A percentile compares a stretch with the other conserved stretches of the same genome.
Evolutionary conservation across 768 basidiomycete species (phyloP).

Genomic region (Antrodiella citrinella): DNA sequence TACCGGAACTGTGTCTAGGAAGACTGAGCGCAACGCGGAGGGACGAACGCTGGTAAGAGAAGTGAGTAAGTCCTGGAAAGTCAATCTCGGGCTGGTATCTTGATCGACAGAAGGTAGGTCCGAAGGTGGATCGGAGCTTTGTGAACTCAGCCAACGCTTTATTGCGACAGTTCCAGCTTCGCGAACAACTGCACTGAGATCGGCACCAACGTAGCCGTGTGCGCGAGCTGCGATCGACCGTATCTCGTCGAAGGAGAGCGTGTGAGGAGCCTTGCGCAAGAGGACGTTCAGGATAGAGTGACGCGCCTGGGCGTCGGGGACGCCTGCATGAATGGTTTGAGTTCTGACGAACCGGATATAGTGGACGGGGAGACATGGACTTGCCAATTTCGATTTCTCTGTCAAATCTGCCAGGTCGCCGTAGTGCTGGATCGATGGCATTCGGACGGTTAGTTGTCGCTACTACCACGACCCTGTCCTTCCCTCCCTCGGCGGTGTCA

Average conservation of each 20-base stretch:
- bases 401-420: conserved; percentile 88
- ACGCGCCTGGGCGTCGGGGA: conserved; percentile 83
- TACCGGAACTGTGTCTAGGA: conserved; percentile 78
- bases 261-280: conserved; percentile 72
- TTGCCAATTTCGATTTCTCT: conserved; percentile 91
- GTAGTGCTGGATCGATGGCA: conserved; percentile 87
- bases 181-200: conserved; percentile 84
- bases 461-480: conserved; percentile 79
- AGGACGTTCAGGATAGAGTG: conserved; percentile 82
- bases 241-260: conserved; percentile 53
- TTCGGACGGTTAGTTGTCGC: conserved; percentile 95
- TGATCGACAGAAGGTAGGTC: conserved; percentile 1
- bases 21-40: conserved; percentile 90
- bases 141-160: conserved; percentile 57
- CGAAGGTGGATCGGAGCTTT: conserved; percentile 7
- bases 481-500: conserved; percentile 27
- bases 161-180: conserved; percentile 91
- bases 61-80: conserved; percentile 58
- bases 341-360: too few relatives aligned
- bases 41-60: conserved; percentile 80
- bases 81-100: conserved; percentile 23
- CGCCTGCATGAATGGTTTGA: conserved; percentile 38
- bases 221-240: conserved; percentile 63
- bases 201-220: conserved; percentile 96
- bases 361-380: conserved; percentile 11